phyloP scores from a whole-genome alignment of 352 stramenopile genomes.

The Phytopythium sindhum region DNA sequence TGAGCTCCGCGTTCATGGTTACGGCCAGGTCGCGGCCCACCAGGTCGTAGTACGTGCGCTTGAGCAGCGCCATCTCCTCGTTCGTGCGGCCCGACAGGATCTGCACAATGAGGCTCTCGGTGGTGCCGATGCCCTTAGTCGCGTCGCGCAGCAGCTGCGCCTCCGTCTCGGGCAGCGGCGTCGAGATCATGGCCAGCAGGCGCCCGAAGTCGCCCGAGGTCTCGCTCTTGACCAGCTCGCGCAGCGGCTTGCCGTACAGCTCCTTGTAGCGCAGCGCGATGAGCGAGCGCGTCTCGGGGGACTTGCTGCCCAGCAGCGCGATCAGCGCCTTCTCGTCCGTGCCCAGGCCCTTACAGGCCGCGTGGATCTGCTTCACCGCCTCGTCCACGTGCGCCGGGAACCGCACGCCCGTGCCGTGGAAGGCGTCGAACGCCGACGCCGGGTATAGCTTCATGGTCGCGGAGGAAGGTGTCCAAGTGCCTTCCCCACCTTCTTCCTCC shows the following conservation, averaged over 20 bases:
- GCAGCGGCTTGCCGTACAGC: constrained; percentile 56
- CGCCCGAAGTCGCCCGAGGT: constrained; percentile 72
- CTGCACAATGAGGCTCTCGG: constrained; percentile 64
- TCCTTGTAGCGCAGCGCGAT: constrained; percentile 71
- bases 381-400: constrained; percentile 57
- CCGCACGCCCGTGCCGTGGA: constrained; percentile 38
- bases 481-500: neutral
- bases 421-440: constrained; percentile 47
- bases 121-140: constrained; percentile 71
- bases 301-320: constrained; percentile 62
- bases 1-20: constrained; percentile 61
- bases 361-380: constrained; percentile 64
- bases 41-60: constrained; percentile 71
- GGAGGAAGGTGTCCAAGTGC: neutral
- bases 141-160: constrained; percentile 63
- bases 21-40: constrained; percentile 68
- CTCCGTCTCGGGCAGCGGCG: constrained; percentile 64
- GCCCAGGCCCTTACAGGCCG: constrained; percentile 59
- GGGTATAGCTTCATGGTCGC: constrained; percentile 59
- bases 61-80: constrained; percentile 79
- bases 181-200: constrained; percentile 70
- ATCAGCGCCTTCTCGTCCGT: constrained; percentile 78
- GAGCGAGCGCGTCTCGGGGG: constrained; percentile 60
- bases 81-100: constrained; percentile 69
- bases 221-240: constrained; percentile 59